Evolutionary conservation across 2,329 filamentous ascomycete genomes (phyloP).

Genomic region (Cytospora schulzeri): DNA sequence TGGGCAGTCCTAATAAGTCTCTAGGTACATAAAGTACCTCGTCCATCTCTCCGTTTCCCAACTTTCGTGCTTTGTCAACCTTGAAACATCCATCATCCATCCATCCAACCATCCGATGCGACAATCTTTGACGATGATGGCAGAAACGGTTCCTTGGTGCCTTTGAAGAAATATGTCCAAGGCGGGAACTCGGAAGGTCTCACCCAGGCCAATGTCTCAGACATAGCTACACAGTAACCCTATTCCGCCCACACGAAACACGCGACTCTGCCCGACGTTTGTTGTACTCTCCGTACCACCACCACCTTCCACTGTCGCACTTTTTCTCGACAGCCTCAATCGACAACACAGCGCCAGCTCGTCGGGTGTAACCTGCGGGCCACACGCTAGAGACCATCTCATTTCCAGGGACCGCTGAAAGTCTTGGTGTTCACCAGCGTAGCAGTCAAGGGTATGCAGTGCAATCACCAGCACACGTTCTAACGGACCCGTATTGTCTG

Average conservation of each 20-base stretch:
- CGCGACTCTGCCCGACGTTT: constrained; percentile 1
- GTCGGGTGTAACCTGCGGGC: neutral
- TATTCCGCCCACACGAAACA: constrained; percentile 13
- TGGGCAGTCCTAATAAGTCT: neutral
- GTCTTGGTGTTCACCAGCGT: neutral
- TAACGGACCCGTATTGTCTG: no score
- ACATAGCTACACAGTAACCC: neutral
- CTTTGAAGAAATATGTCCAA: neutral
- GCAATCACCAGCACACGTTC: neutral
- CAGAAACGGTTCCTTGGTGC: neutral
- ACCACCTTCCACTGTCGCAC: neutral
- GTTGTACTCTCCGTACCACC: neutral
- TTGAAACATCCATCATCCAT: no score
- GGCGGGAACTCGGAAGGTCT: neutral
- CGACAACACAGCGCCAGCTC: neutral
- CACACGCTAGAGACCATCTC: neutral
- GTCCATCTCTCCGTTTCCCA: no score
- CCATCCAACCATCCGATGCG: neutral
- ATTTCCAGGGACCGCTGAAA: neutral
- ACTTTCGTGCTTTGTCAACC: no score
- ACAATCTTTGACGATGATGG: neutral
- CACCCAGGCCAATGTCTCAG: constrained; percentile 15
- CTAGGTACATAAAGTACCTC: neutral
- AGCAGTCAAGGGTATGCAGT: neutral
- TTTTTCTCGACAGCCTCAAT: neutral